Base-by-base conservation (phyloP, 2,329 filamentous ascomycete species). In the Xylariaceae sp. region DNA sequence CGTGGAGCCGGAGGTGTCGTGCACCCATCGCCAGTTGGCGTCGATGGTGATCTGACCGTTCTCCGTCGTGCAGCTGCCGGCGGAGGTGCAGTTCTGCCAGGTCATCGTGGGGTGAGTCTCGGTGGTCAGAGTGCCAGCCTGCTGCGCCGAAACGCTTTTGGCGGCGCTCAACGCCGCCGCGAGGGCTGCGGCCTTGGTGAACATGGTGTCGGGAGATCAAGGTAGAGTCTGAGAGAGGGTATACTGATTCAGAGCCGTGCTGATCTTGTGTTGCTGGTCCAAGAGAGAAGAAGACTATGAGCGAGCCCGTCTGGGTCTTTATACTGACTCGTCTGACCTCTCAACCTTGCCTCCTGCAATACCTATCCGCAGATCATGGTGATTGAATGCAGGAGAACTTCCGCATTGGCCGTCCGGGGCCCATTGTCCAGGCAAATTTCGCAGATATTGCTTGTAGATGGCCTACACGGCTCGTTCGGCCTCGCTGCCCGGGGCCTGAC, bases 1-100 rank as follows among this genome's bases (percentile, higher is more conserved):
- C 39, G 57, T 65, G 44, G 52, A 60, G 24, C 58, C 59, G 11
- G 38, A 40, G 23, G 52, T 52, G 11, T 50, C 47, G 51, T 70
- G 65, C 31, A 68, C 50, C 68, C 67, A 71, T 36, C 67, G 64
- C 66, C 66, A 71, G 53, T 70, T 70, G 39, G 65, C 45, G 39
- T 72, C 68, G 42, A 72, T 51, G 24, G 67, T 64, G 29, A 71
- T 56, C 28, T 60, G 61, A 19, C 61, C 63, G 31, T 51, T 51
- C 38, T 63, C 55, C n/a, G 54, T 56, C 4, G 57, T 59, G 50
- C 67, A 71, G 35, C 56, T 58, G 32, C 64, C 61, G 29, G 47
- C 55, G 12, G 47, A 49, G 19, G 65, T 60, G 47, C 67, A 72
- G 39, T 59, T 58, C 45, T 65, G 51, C 58, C 63, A 67, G 36